Evolutionary conservation across 2,329 filamentous ascomycete genomes (phyloP).

Genomic region (Stagonosporopsis chrysanthemi): DNA sequence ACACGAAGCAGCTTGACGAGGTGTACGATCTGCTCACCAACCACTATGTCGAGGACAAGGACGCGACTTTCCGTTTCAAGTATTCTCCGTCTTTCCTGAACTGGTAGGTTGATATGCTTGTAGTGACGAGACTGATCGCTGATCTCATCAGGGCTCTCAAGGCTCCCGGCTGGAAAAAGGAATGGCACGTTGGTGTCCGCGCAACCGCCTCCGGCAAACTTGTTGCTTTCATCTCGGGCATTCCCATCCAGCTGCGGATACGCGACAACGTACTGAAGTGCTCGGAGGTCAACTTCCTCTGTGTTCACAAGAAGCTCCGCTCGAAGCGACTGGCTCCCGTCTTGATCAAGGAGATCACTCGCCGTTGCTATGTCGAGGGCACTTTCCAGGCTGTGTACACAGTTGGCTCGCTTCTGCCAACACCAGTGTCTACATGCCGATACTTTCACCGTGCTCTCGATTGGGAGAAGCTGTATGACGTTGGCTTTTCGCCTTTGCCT

Average conservation of each 20-base stretch:
- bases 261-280: slow-evolving; percentile 77
- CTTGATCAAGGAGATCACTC: slow-evolving; percentile 96
- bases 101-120: slow-evolving; percentile 66
- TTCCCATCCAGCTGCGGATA: slow-evolving; percentile 83
- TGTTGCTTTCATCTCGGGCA: slow-evolving; percentile 94
- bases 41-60: slow-evolving; percentile 97
- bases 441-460: slow-evolving; percentile 95
- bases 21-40: slow-evolving; percentile 89
- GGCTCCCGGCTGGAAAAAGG: slow-evolving; percentile 89
- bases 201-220: slow-evolving; percentile 83
- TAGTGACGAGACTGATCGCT: background rate
- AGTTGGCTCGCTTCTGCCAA: slow-evolving; percentile 87
- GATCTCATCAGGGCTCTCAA: slow-evolving; percentile 76
- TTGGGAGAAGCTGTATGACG: slow-evolving; percentile 95
- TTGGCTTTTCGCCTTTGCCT: slow-evolving; percentile 91
- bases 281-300: slow-evolving; percentile 97
- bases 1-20: slow-evolving; percentile 81
- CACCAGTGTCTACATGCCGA: slow-evolving; percentile 88
- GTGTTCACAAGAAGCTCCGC: slow-evolving; percentile 96
- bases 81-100: slow-evolving; percentile 89
- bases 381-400: slow-evolving; percentile 98
- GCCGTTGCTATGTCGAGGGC: slow-evolving; percentile 83
- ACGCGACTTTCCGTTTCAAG: slow-evolving; percentile 97
- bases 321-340: slow-evolving; percentile 91
- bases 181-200: slow-evolving; percentile 95